These are phyloP conservation scores for Backusella tuberculispora DNA, from an alignment of 192 early-diverging fungal genomes.

Conservation along the genomic window DNA sequence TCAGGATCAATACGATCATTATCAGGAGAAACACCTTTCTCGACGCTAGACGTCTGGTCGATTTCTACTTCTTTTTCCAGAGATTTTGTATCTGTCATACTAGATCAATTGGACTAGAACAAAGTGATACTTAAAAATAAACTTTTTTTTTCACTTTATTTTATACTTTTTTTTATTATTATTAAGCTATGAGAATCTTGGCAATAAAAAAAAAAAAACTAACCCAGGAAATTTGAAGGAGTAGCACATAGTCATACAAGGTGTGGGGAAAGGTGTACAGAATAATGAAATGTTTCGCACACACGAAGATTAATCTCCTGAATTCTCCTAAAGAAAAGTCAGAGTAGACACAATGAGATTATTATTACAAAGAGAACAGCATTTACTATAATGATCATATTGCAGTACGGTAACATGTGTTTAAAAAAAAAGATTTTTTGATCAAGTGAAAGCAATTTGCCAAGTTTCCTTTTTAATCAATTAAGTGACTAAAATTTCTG, in stretches of 20 bases:
- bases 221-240: not conserved
- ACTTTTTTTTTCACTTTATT: not conserved
- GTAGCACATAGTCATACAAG: not conserved
- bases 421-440: not conserved
- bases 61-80: constrained; percentile 5
- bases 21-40: not conserved
- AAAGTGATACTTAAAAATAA: constrained; percentile 1
- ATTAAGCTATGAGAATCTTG: constrained; percentile 9
- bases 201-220: not conserved
- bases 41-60: not conserved
- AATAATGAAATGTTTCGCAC: constrained; percentile 12
- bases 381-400: constrained; percentile 11
- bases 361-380: not conserved
- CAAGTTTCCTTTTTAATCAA: not conserved
- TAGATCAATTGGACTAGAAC: not conserved
- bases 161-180: constrained; percentile 9
- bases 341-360: not conserved
- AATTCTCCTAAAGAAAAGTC: constrained; percentile 9
- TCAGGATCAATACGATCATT: constrained; percentile 32
- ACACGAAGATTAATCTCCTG: constrained; percentile 13
- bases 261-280: not conserved
- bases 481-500: not conserved
- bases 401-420: constrained; percentile 1
- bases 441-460: not conserved
- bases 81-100: not conserved